Evolutionary conservation across 2,329 filamentous ascomycete species (phyloP), one percentile per base, ranked within the genome.

Genomic region (Chaetomium olivaceum): DNA sequence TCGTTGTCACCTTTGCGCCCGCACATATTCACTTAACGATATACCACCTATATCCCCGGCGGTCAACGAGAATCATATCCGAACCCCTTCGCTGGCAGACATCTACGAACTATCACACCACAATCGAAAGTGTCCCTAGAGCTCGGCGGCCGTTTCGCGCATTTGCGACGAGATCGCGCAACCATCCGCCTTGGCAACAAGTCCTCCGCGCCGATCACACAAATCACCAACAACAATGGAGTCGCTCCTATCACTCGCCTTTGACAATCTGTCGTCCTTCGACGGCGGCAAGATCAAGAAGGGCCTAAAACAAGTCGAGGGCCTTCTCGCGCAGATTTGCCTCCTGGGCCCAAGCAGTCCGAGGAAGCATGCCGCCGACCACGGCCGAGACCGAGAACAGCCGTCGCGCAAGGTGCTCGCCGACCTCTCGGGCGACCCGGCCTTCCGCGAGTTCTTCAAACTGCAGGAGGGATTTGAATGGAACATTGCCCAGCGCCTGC

Each of bases 401-500:
- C 79, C 80, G 11, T 77, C 79, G 33, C 80, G 80, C 61, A 93
- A 91, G 78, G 82, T 83, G 16, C 83, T 97, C 58, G 80, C 81
- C 25, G 89, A 92, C 64, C 80, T 97, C 68, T 85, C 86, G 59
- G 86, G 89, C 69, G 95, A 98, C 77, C 92, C 91, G 23, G 94
- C 93, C 23, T 98, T 97, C 76, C 84, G 92, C 71, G 93, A 97
- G 78, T 98, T 98, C 81, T 97, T 97, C 82, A 92, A 96, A 77
- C 78, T 98, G 70, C 95, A 99, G 77, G 93, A 98, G 75, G 92
- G 93, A 2, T 99, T 99, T 76, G 92, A 98, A 80, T 98, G 93
- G 91, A 99, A 99, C 80, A 92, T 98, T 63, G 90, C 92, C 16
- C 88, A 92, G 79, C 89, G 93, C 67, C 84, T 98, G 67, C 89